Conservation (phyloP, 2,329 filamentous ascomycete species). For the Sclerotinia subarctica region DNA sequence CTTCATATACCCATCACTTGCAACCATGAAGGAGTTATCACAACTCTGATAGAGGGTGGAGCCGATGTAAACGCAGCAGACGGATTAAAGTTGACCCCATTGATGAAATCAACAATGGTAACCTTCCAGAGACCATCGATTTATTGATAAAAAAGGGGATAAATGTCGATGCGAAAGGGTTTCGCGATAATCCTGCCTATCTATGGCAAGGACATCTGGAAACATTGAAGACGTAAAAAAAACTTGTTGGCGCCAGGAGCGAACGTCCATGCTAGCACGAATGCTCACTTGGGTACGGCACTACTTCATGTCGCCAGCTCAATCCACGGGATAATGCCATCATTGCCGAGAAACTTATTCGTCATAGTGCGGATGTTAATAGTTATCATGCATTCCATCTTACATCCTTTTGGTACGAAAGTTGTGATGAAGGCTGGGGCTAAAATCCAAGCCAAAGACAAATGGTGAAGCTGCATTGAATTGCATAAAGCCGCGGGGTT, state of each 20-base stretch:
- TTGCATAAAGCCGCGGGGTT: neutral
- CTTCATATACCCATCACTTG: neutral
- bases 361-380: neutral
- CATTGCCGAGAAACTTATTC: neutral
- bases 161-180: neutral
- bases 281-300: neutral
- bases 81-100: neutral
- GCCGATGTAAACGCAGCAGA: neutral
- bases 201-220: neutral
- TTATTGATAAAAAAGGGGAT: slow-evolving; percentile 2
- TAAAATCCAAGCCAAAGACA: neutral
- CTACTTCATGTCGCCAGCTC: neutral
- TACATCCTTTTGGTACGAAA: neutral
- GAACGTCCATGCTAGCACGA: neutral
- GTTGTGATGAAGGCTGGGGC: neutral
- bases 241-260: neutral
- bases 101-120: neutral
- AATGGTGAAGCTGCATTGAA: neutral
- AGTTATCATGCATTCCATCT: neutral
- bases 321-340: neutral
- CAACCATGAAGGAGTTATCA: neutral
- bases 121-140: neutral
- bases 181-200: neutral
- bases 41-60: neutral
- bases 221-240: neutral